phyloP scores from a whole-genome alignment of 139 green algal genomes.

The Bryopsis sp. region DNA sequence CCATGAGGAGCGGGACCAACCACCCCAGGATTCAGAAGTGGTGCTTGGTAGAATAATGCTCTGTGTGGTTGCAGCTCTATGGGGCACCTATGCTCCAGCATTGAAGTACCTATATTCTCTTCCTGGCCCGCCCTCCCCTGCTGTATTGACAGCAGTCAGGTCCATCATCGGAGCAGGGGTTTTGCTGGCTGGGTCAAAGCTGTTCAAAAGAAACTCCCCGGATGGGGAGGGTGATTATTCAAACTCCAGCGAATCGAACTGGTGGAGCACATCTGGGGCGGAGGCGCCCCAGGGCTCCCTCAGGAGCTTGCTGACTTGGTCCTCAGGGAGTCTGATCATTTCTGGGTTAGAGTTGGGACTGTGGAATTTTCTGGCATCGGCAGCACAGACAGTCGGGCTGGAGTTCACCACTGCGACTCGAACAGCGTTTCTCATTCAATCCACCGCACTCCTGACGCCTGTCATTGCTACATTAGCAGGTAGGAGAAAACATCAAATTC shows the following conservation, averaged over 20 bases:
- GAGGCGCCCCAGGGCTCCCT: background rate
- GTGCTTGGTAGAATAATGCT: too few relatives aligned
- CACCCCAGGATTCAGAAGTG: too few relatives aligned
- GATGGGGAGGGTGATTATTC: too few relatives aligned
- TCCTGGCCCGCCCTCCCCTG: constrained; percentile 5
- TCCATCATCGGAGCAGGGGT: background rate
- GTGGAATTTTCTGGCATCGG: constrained; percentile 23
- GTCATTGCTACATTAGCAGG: background rate
- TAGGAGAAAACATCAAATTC: background rate
- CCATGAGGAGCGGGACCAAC: too few relatives aligned
- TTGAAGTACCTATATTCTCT: constrained; percentile 18
- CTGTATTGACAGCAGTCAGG: constrained; percentile 16
- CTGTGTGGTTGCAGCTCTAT: background rate
- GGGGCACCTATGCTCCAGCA: constrained; percentile 16
- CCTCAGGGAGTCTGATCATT: background rate
- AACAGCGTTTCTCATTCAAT: constrained; percentile 22
- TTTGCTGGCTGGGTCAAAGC: background rate
- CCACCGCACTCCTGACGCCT: constrained; percentile 16
- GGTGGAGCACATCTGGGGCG: too few relatives aligned
- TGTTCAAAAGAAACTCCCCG: background rate
- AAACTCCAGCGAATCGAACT: too few relatives aligned
- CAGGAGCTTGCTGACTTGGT: background rate
- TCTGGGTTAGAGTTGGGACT: constrained; percentile 15
- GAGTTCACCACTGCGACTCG: constrained; percentile 22
- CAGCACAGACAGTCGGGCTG: constrained; percentile 19